Percentiles rank a stretch among this genome's conserved stretches.
Conservation (phyloP, 352 stramenopile genomes). For the Phytopythium delawarense region DNA sequence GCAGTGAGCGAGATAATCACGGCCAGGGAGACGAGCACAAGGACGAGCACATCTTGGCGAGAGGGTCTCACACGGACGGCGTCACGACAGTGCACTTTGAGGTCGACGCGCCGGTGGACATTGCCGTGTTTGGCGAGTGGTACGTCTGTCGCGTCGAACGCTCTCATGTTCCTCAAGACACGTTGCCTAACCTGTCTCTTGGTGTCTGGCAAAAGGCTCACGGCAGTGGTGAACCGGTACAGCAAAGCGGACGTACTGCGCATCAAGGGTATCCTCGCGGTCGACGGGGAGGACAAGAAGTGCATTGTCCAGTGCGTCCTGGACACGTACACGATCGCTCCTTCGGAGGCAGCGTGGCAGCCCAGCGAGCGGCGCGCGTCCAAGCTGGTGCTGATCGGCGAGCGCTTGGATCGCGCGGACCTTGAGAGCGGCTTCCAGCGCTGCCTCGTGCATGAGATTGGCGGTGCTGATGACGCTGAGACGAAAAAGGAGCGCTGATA, state of each 20-base stretch:
- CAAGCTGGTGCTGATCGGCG: constrained; percentile 62
- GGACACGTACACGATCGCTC: constrained; percentile 74
- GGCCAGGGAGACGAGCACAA: constrained; percentile 3
- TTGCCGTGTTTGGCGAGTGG: constrained; percentile 56
- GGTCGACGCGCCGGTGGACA: constrained; percentile 38
- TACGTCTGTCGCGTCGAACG: constrained; percentile 5
- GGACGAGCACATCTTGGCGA: constrained; percentile 12
- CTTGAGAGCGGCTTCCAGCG: constrained; percentile 43
- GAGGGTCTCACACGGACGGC: constrained; percentile 42
- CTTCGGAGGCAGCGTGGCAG: constrained; percentile 28
- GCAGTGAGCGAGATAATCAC: constrained; percentile 1
- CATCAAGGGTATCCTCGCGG: constrained; percentile 57
- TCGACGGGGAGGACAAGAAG: constrained; percentile 34
- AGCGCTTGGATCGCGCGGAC: constrained; percentile 35
- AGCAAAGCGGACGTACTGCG: constrained; percentile 55
- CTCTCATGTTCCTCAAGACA: too few species aligned
- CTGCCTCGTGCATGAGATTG: constrained; percentile 23
- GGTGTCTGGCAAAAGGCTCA: constrained; percentile 21
- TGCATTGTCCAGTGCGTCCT: constrained; percentile 70
- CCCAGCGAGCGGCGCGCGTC: constrained; percentile 29
- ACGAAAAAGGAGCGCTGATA: constrained; percentile 30
- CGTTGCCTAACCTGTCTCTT: background rate
- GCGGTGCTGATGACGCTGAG: constrained; percentile 1
- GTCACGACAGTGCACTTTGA: constrained; percentile 57
- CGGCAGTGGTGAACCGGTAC: constrained; percentile 44